Base-by-base conservation (phyloP, 2,329 filamentous ascomycete species). In the Westerdykella ornata region DNA sequence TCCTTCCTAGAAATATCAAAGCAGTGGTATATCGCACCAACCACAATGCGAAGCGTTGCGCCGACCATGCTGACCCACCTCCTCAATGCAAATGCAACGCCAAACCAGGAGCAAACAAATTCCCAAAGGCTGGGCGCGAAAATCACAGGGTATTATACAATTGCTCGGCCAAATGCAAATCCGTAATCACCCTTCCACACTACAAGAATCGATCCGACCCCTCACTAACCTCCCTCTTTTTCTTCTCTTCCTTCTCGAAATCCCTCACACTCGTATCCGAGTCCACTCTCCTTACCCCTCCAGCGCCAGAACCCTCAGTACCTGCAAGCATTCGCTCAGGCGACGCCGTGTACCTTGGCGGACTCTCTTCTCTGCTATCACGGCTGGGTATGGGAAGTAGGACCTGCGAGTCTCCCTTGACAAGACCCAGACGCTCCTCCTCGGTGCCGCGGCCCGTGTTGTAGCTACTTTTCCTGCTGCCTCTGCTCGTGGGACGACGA, bases 371-470 rank as follows among this genome's bases (percentile, higher is more conserved):
- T 17, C 38, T 26, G 19, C 31, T 42, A 12, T 45, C 48, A 11
- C 48, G 44, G 20, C 57, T 60, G 13, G 44, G 43, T 11, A 61
- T 60, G 1, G 59, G 59, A 6, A 65, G 51, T 5, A 62, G 38
- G 9, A 55, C 48, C 11, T 48, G 38, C 3, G 72, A 74, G 57
- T 88, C 84, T 18, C 85, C 84, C 52, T 83, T 84, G n/a, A 94
- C 88, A 4, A 95, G 75, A 0, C 88, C 88, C 5, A 90, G 66
- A 14, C 79, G 73, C 66, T 94, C 88, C 67, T 95, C 88, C 61
- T 94, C 88, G 0, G 85, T 89, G 2, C 78, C 78, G 63, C 48
- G 50, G 5, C 16, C 16, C 3, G 30, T 15, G n/a, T 33, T 14
- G 22, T 26, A 26, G 36, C 59, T 62, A 60, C 51, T 57, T 60